These are phyloP conservation scores for Kwoniella mangroviensis DNA, from an alignment of 768 basidiomycete species.

Conservation along the genomic window DNA sequence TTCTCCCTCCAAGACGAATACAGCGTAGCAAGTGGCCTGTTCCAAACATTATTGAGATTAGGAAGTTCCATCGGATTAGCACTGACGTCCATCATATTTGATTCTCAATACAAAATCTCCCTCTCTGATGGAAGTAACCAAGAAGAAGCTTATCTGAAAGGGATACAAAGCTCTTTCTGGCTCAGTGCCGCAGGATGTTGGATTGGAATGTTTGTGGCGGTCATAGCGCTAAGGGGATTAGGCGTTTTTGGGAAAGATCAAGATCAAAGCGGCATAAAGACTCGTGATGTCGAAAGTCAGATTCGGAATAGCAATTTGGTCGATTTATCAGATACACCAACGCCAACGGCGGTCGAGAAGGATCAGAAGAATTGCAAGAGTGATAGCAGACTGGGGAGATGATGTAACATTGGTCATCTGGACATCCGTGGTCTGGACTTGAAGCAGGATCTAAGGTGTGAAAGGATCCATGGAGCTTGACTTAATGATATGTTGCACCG, in stretches of 20 bases:
- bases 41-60: constrained; percentile 49
- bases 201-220: constrained; percentile 30
- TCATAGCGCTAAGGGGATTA: constrained; percentile 40
- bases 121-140: constrained; percentile 17
- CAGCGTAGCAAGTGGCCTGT: constrained; percentile 45
- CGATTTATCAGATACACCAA: no score
- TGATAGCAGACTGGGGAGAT: no score
- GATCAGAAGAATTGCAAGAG: no score
- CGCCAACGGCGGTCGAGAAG: no score
- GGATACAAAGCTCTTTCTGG: constrained; percentile 50
- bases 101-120: constrained; percentile 24
- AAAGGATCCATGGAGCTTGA: no score
- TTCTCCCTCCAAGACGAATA: constrained; percentile 45
- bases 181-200: constrained; percentile 45
- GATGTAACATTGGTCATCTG: no score
- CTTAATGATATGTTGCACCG: no score
- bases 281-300: not conserved
- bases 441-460: no score
- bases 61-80: constrained; percentile 50
- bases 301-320: no score
- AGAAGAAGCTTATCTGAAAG: constrained; percentile 26
- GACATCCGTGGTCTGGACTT: no score
- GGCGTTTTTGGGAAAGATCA: constrained; percentile 31
- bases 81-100: constrained; percentile 42
- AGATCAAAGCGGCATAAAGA: not conserved